Evolutionary conservation across 352 stramenopile species (phyloP).

Genomic region (Aphanomyces cochlioides): DNA sequence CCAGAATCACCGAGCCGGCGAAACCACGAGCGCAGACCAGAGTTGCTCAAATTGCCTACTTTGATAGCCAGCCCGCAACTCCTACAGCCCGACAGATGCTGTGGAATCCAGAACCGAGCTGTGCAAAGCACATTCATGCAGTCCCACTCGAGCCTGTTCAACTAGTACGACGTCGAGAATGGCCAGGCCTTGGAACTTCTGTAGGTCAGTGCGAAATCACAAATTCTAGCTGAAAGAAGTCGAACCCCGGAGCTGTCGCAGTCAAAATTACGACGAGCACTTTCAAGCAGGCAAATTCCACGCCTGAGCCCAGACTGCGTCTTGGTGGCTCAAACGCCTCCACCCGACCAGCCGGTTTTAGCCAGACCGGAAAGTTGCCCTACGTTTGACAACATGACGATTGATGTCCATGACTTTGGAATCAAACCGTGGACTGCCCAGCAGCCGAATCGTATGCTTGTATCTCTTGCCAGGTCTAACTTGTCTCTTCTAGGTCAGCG

Average conservation of each 20-base stretch:
- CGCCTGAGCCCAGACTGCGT: neutral
- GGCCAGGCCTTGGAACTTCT: neutral
- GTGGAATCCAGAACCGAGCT: neutral
- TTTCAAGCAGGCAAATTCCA: conserved; percentile 23
- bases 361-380: conserved; percentile 4
- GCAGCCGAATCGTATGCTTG: neutral
- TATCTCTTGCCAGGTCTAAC: neutral
- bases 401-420: neutral
- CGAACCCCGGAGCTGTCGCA: conserved; percentile 14
- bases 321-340: neutral
- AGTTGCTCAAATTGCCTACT: conserved; percentile 17
- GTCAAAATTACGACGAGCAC: conserved; percentile 17
- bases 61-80: conserved; percentile 5
- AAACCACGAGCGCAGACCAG: no score
- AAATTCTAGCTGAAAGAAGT: conserved; percentile 13
- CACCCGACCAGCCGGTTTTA: neutral
- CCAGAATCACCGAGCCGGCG: neutral
- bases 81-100: neutral
- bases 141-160: neutral
- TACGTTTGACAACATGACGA: conserved; percentile 11
- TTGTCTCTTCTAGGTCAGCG: neutral
- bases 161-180: neutral
- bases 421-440: conserved; percentile 2
- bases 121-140: neutral
- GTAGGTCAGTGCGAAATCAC: conserved; percentile 17